Percentiles rank a stretch among this genome's conserved stretches.
These are phyloP conservation scores for Perkinsus olseni DNA, from an alignment of 169 alveolate species.

Conservation along the genomic window DNA sequence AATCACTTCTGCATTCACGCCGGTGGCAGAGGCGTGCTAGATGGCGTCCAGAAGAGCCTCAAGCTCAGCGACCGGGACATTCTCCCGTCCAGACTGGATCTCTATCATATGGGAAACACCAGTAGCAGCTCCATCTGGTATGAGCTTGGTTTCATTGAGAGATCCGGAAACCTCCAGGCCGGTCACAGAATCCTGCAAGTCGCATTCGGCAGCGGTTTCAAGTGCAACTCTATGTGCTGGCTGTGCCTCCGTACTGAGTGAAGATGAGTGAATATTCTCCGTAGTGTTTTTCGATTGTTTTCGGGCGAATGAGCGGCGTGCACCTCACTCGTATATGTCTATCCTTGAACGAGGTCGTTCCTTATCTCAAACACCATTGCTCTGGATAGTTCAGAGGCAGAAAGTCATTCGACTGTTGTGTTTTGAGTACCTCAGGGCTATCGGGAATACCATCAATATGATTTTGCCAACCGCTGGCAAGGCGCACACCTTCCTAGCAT, in stretches of 20 bases:
- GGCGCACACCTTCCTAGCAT: too few relatives aligned
- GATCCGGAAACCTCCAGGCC: neutral
- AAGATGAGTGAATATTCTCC: neutral
- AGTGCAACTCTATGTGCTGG: slow-evolving; percentile 11
- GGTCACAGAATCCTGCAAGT: slow-evolving; percentile 11
- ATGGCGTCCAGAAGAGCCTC: slow-evolving; percentile 12
- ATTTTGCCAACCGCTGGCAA: too few relatives aligned
- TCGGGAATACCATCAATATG: too few relatives aligned
- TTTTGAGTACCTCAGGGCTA: too few relatives aligned
- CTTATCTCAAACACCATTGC: too few relatives aligned
- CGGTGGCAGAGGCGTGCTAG: slow-evolving; percentile 9
- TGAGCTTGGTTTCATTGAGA: slow-evolving; percentile 1
- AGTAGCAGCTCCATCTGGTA: slow-evolving; percentile 14
- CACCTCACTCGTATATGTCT: too few relatives aligned
- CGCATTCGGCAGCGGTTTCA: slow-evolving; percentile 15
- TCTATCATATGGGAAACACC: slow-evolving; percentile 2
- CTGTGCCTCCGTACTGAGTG: neutral
- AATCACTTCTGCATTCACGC: slow-evolving; percentile 18
- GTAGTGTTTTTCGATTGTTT: neutral
- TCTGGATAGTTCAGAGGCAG: neutral
- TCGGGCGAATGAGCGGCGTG: too few relatives aligned
- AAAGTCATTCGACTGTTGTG: neutral
- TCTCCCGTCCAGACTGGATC: neutral
- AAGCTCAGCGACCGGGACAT: slow-evolving; percentile 7
- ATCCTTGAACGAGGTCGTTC: too few relatives aligned